phyloP scores from a whole-genome alignment of 805 yeast species.

The Pichia exigua region DNA sequence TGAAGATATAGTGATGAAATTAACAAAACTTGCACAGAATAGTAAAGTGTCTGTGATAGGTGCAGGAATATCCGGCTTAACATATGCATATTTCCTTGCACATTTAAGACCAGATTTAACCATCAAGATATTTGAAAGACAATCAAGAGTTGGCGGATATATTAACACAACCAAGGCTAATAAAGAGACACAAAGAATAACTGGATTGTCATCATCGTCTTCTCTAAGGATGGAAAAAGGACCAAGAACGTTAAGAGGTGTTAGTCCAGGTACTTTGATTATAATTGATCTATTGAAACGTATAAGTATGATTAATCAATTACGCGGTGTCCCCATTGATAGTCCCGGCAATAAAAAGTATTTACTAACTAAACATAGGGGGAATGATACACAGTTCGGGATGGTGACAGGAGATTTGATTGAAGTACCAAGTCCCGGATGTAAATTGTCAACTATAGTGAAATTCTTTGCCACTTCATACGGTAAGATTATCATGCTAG shows the following conservation, averaged over 20 bases:
- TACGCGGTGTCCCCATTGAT: conserved; percentile 49
- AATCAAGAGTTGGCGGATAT: conserved; percentile 67
- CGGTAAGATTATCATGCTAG: conserved; percentile 11
- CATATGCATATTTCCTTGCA: conserved; percentile 60
- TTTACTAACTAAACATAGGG: conserved; percentile 33
- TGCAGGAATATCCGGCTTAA: conserved; percentile 80
- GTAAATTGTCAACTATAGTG: conserved; percentile 25
- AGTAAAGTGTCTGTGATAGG: conserved; percentile 69
- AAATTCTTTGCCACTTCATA: conserved; percentile 23
- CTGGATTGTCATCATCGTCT: conserved; percentile 8
- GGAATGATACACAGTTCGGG: conserved; percentile 15
- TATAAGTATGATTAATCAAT: conserved; percentile 39
- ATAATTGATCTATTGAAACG: conserved; percentile 52
- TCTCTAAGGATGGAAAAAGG: conserved; percentile 59
- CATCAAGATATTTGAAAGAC: conserved; percentile 55
- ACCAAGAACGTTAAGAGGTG: conserved; percentile 83
- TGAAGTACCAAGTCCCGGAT: conserved; percentile 39
- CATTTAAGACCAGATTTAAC: conserved; percentile 70
- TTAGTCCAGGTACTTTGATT: conserved; percentile 66
- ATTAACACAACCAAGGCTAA: conserved; percentile 40
- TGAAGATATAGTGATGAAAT: not conserved
- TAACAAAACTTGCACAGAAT: conserved; percentile 12
- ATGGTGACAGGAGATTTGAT: conserved; percentile 34
- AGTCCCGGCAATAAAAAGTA: conserved; percentile 70
- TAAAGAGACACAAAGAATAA: conserved; percentile 23